These are phyloP conservation scores for Zizania latifolia DNA, from an alignment of 176 grass and related monocot species.

Conservation along the genomic window DNA sequence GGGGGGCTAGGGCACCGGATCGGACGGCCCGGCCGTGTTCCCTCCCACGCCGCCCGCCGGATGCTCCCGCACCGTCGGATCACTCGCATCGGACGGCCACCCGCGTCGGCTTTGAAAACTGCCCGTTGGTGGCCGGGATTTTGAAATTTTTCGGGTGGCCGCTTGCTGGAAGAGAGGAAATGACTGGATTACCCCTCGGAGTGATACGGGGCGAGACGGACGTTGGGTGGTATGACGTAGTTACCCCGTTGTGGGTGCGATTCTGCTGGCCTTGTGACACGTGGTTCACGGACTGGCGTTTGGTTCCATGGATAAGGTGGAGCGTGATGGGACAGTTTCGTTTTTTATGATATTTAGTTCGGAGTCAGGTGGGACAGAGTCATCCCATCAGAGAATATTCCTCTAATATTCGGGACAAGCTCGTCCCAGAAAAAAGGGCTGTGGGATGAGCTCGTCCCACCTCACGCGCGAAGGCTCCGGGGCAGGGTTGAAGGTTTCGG, in stretches of 20 bases:
- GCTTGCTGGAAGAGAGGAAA: background rate
- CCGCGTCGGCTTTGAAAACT: constrained; percentile 27
- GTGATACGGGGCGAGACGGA: background rate
- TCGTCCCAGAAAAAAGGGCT: no score
- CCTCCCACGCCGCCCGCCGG: constrained; percentile 37
- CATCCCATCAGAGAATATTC: no score
- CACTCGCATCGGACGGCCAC: constrained; percentile 30
- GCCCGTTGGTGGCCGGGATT: constrained; percentile 38
- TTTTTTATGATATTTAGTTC: no score
- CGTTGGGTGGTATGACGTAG: constrained; percentile 2
- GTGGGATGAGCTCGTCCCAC: no score
- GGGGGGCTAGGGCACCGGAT: constrained; percentile 35
- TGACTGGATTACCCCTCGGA: constrained; percentile 20
- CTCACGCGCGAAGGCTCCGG: no score
- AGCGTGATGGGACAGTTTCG: no score
- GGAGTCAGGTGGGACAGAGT: no score
- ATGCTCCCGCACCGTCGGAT: constrained; percentile 40
- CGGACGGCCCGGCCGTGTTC: constrained; percentile 50
- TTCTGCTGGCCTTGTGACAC: background rate
- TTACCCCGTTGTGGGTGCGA: background rate
- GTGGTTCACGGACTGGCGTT: no score
- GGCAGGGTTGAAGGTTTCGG: no score
- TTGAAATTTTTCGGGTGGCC: constrained; percentile 43
- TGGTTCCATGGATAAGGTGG: no score
- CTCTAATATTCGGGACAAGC: no score